phyloP scores from a whole-genome alignment of 2,329 filamentous ascomycete species.

The Cladobotryum protrusum region DNA sequence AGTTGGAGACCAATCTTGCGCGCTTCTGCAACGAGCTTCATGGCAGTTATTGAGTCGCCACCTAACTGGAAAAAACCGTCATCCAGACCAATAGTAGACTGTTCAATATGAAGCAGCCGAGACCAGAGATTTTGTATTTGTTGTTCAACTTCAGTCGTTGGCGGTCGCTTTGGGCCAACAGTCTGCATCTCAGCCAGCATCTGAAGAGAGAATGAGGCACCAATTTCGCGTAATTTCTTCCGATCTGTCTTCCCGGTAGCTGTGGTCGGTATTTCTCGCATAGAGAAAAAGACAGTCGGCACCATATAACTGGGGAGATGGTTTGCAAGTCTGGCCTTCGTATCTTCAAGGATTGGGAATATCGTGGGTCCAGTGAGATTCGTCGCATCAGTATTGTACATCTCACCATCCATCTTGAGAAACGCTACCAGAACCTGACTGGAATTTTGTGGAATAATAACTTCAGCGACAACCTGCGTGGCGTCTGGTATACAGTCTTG shows the following conservation, averaged over 20 bases:
- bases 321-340: background rate
- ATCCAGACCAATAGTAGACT: conserved; percentile 27
- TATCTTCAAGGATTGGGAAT: background rate
- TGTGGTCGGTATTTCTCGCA: conserved; percentile 28
- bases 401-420: background rate
- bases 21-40: conserved; percentile 32
- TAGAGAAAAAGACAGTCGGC: conserved; percentile 32
- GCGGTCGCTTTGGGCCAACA: background rate
- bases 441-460: background rate
- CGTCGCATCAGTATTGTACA: too few relatives aligned
- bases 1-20: conserved; percentile 6
- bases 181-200: conserved; percentile 29
- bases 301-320: conserved; percentile 32
- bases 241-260: conserved; percentile 4
- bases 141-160: background rate
- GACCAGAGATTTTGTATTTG: background rate
- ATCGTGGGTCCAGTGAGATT: background rate
- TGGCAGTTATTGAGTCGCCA: conserved; percentile 43
- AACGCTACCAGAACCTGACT: background rate
- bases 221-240: conserved; percentile 3
- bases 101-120: background rate
- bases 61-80: conserved; percentile 44
- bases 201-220: conserved; percentile 21
- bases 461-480: background rate
- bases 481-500: background rate